Conservation (phyloP, 257 asterid species). For the Nicotiana knightiana region DNA sequence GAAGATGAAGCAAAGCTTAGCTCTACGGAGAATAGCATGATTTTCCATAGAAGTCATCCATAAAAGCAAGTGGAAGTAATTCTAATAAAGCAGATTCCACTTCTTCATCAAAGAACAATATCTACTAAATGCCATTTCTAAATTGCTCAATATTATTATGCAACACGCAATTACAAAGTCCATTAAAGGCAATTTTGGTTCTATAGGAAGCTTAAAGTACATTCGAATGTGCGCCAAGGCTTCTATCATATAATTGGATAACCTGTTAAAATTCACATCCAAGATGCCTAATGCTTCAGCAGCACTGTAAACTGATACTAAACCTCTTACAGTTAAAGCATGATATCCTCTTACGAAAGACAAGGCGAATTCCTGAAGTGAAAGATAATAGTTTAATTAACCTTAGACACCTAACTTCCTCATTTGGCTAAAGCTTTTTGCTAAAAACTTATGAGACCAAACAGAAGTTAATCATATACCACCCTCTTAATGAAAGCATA, state of each 20-base stretch:
- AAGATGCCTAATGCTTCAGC: neutral
- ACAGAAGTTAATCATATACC: neutral
- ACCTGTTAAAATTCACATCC: neutral
- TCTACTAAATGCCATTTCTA: neutral
- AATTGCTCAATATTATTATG: neutral
- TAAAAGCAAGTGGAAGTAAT: neutral
- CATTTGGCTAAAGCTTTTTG: neutral
- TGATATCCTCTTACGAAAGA: neutral
- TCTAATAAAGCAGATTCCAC: neutral
- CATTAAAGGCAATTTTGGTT: neutral
- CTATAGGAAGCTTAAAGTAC: neutral
- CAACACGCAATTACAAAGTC: neutral
- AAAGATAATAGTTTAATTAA: neutral
- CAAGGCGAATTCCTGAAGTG: neutral
- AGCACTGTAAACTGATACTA: neutral
- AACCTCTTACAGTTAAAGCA: neutral
- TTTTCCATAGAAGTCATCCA: neutral
- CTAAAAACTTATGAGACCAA: neutral
- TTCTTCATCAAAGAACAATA: constrained; percentile 1
- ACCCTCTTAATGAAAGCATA: neutral
- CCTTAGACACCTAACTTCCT: neutral
- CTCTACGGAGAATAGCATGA: neutral
- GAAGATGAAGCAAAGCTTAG: neutral
- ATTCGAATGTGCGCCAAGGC: neutral
- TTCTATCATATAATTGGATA: constrained; percentile 3